Conservation (phyloP, 306 rosid species). For the Quercus berberidifolia region DNA sequence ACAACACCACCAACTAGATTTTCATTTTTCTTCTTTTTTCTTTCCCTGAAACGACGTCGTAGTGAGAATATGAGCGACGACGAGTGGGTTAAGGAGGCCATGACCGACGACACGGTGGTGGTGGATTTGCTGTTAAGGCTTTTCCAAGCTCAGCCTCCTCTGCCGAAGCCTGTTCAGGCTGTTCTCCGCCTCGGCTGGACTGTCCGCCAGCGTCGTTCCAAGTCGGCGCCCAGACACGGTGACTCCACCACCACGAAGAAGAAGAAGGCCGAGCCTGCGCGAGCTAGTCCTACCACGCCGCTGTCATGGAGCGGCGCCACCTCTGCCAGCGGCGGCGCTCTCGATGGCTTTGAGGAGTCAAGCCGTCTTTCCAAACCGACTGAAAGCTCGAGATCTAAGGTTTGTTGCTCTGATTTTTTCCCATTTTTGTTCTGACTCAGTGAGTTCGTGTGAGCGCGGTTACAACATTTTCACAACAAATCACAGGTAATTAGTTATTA, state of each 20-base stretch:
- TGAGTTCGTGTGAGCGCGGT: neutral
- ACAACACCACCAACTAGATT: constrained; percentile 14
- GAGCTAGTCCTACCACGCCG: constrained; percentile 92
- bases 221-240: constrained; percentile 22
- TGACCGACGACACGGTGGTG: constrained; percentile 56
- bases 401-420: constrained; percentile 22
- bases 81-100: constrained; percentile 70
- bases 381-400: constrained; percentile 77
- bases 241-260: neutral
- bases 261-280: constrained; percentile 24
- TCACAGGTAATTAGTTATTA: no score
- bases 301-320: constrained; percentile 75
- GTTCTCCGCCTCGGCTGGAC: constrained; percentile 42
- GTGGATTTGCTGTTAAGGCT: constrained; percentile 20
- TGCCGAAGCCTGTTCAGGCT: neutral
- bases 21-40: constrained; percentile 4
- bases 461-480: no score
- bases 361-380: no score
- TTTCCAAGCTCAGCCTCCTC: constrained; percentile 16
- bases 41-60: neutral
- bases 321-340: constrained; percentile 44
- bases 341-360: constrained; percentile 20
- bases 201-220: constrained; percentile 65
- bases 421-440: neutral
- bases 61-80: constrained; percentile 39